Conservation (phyloP, 495 filamentous ascomycete genomes). For the Schizothecium vesticola region DNA sequence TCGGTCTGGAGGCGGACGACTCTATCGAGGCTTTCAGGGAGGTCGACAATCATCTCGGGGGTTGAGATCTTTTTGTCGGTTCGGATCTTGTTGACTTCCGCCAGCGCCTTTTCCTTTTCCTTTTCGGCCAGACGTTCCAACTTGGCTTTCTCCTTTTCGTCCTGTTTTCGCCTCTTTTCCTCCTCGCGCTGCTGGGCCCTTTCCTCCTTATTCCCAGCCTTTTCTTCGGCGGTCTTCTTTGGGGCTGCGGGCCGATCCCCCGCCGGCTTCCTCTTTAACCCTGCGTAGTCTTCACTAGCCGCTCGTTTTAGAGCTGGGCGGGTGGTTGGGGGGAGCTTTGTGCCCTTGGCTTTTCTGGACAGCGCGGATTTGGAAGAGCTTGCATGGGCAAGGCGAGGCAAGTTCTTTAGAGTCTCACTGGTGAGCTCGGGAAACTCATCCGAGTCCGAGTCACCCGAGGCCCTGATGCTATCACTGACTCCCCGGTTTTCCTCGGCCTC, state of each 20-base stretch:
- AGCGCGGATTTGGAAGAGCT: constrained; percentile 5
- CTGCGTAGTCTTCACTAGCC: neutral
- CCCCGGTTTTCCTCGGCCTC: constrained; percentile 22
- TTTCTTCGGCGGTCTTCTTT: constrained; percentile 33
- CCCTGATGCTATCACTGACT: neutral
- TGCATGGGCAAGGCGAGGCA: neutral
- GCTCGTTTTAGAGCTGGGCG: neutral
- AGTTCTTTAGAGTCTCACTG: neutral
- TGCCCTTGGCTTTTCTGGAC: neutral
- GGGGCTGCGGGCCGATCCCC: constrained; percentile 2
- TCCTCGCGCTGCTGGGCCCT: constrained; percentile 45
- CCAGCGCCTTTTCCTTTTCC: constrained; percentile 60
- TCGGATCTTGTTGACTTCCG: constrained; percentile 69
- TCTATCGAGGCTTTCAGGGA: constrained; percentile 52
- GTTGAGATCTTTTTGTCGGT: constrained; percentile 71
- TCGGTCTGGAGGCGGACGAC: constrained; percentile 54
- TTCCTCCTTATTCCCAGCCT: constrained; percentile 29
- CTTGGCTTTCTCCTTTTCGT: constrained; percentile 49
- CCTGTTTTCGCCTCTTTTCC: constrained; percentile 46
- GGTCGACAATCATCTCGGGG: constrained; percentile 79
- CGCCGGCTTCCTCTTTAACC: neutral
- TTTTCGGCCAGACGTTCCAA: constrained; percentile 59
- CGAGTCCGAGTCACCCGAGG: neutral
- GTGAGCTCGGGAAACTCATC: neutral
- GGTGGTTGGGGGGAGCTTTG: neutral